phyloP scores from a whole-genome alignment of 1,284 basidiomycete genomes.

The Ganoderma leucocontextum region DNA sequence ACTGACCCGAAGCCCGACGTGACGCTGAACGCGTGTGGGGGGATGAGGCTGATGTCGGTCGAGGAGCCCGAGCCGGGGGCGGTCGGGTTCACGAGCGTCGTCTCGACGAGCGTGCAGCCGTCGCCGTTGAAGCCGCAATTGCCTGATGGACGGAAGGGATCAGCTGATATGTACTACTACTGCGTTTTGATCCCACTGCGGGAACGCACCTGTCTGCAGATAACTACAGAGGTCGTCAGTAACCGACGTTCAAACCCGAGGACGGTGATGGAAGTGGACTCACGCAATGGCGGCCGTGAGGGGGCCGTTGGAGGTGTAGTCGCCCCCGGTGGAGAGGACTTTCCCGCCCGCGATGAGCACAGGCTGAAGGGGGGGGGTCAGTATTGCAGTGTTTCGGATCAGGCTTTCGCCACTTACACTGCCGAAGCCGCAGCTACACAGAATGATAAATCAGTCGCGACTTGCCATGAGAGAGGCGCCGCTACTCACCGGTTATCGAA shows the following conservation, averaged over 20 bases:
- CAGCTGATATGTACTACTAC: background rate
- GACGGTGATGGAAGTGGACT: slow-evolving; percentile 16
- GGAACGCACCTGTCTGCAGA: slow-evolving; percentile 40
- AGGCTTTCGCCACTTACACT: slow-evolving; percentile 39
- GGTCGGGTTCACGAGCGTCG: slow-evolving; percentile 52
- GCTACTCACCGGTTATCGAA: slow-evolving; percentile 47
- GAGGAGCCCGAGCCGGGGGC: slow-evolving; percentile 50
- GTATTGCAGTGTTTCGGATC: background rate
- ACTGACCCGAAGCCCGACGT: slow-evolving; percentile 36
- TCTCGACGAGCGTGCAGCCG: slow-evolving; percentile 51
- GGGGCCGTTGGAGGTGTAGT: slow-evolving; percentile 42
- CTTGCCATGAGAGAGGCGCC: background rate
- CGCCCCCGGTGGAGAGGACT: slow-evolving; percentile 44
- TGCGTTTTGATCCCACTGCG: background rate
- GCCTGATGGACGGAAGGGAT: slow-evolving; percentile 23
- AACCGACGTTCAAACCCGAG: background rate
- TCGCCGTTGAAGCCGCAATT: slow-evolving; percentile 53
- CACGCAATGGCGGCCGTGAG: slow-evolving; percentile 46
- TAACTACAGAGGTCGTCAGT: slow-evolving; percentile 33
- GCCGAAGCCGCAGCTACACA: slow-evolving; percentile 46
- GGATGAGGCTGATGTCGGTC: slow-evolving; percentile 53
- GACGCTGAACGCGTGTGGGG: slow-evolving; percentile 47
- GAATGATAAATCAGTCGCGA: background rate
- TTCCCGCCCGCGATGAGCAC: slow-evolving; percentile 43
- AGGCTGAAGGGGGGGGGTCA: slow-evolving; percentile 36